Evolutionary conservation across 2,329 filamentous ascomycete species (phyloP), one percentile per base, ranked within the genome.

Genomic region (Ophidiomyces ophidiicola): DNA sequence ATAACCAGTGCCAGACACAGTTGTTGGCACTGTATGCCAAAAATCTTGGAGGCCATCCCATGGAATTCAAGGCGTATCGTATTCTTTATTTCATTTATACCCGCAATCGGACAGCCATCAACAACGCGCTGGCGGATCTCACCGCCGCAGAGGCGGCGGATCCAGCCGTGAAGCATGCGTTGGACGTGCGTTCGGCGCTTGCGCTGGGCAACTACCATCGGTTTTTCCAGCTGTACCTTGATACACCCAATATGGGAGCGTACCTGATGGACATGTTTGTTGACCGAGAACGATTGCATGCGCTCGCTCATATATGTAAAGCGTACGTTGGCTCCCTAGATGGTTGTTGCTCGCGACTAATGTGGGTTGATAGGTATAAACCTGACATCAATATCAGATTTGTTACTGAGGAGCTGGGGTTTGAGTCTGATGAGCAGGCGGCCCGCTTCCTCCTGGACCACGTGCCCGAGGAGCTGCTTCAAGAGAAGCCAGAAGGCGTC

Each of bases 221-320:
- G 60, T 96, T 98, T 64, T 96, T 98, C 74, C 82, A 84, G 66
- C 75, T 98, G 31, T 98, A 94, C 61, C 76, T 92, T 50, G 80
- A 88, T 58, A 87, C 87, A 17, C 87, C 86, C 36, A 92, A 93
- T 55, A 94, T 98, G 87, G 88, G 90, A 46, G 86, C 82, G 52
- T 96, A 96, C 64, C 74, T 98, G 36, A 93, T 98, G 83, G 90
- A 98, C 68, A 94, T 94, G 84, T 96, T 98, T 68, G 82, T 96
- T 59, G 79, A 79, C 54, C 80, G 90, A 57, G 88, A 98, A 68
- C 83, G 90, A 53, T 75, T 98, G 49, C 79, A 81, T 56, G 90
- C 90, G 49, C 67, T 98, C 57, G 80, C 85, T 60, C 84, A 80
- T 59, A 90, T 98, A 51, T 94, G 86, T 74, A 92, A 75, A 83